Base-by-base conservation (phyloP, 2,329 filamentous ascomycete species). In the Penicillium hesseltinei region DNA sequence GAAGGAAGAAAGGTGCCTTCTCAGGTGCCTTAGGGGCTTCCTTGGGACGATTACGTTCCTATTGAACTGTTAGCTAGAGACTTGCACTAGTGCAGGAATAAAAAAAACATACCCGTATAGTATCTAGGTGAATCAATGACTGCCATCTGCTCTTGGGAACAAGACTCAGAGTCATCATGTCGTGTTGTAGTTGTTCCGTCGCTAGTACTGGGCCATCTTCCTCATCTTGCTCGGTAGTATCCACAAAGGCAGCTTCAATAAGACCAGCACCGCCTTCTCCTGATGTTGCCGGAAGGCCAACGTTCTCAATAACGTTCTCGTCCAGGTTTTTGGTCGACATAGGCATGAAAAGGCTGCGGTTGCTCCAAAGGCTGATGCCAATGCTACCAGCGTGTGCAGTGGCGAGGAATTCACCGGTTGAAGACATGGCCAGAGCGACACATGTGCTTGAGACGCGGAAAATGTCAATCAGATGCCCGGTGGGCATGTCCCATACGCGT, bases 281-380 rank as follows among this genome's bases (percentile, higher is more conserved):
- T 17, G 92, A 95, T 4, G 85, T 85, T 0, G 89, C 92, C 0
- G 92, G 92, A 2, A 82, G 83, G 5, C 81, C 77, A 19, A 91
- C 82, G 13, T 85, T 77, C 8, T 80, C 80, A 43, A 96, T 85
- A 46, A 91, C 87, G 54, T 85, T 82, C 62, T 95, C 91, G 4
- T 89, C 88, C 57, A 99, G 89, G 66, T 94, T 90, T 21, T 89
- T 83, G 1, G 92, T 95, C 0, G 92, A 88, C 0, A 96, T 86
- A 66, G 96, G 92, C 55, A 88, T 90, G 80, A 96, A 99, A 1
- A 97, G 80, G 0, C 89, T 88, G 69, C 90, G 90, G 76, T 99
- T 99, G 23, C 91, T 97, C 93, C 94, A 99, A 47, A 99, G 85
- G 65, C 91, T 88, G n/a, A 99, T 88, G 13, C 94, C 94, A 1